Evolutionary conservation across 1,284 basidiomycete genomes (phyloP), one percentile per base, ranked within the genome.

Genomic region (Mycena citricolor): DNA sequence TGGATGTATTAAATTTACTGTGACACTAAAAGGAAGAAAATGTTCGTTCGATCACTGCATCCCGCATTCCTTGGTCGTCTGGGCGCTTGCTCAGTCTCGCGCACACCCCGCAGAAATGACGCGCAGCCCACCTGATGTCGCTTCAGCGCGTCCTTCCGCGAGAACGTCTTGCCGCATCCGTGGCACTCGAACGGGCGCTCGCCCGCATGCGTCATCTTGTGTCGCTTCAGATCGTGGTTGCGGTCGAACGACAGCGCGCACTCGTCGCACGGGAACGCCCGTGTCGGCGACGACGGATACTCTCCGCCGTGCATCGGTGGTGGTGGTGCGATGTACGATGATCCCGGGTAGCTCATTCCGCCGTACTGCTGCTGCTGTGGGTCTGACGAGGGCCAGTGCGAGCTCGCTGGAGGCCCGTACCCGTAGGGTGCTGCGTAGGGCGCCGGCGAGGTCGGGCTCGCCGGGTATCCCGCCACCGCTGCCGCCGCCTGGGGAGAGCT

Each of bases 211-310:
- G 85, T 88, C 54, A 86, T 83, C 54, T 80, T 72, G 66, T 89
- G 86, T 28, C 86, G 76, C 61, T 89, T 89, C 55, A 89, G 61
- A 62, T 89, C 86, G 61, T 89, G 86, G 58, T 86, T 83, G 38
- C 86, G 77, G 60, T 86, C 87, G 69, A 89, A 89, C 10, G 86
- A 87, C 49, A 89, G 63, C n/a, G 83, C 74, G 62, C 86, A 89
- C 52, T 85, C 66, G 62, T 89, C 85, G 57, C 86, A 89, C 20
- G 79, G 73, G 61, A 81, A 88, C 20, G 85, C 84, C 32, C 73
- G 76, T 38, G 76, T 68, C 8, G 84, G 79, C 26, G 82, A 79
- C 31, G 81, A 74, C 16, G 83, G 76, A 60, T 79, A 82, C 54
- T 83, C 81, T 33, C 49, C 42, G 21, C 23, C 45, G 25, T 44